Evolutionary conservation across 345 rosid species (phyloP).

Genomic region (Arabis hirsuta): DNA sequence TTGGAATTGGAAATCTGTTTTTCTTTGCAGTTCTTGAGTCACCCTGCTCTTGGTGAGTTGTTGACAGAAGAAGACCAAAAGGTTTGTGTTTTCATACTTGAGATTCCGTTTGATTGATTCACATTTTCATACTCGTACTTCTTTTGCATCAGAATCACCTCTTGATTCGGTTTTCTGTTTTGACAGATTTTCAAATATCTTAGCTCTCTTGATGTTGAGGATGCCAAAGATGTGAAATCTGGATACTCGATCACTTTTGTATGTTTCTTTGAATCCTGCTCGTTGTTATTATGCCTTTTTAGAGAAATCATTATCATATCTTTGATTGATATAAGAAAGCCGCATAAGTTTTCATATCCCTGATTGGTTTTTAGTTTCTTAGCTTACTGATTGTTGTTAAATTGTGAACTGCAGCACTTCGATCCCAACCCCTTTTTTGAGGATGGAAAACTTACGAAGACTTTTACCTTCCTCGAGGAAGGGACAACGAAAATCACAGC

Average conservation of each 20-base stretch:
- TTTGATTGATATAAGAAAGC: constrained; percentile 19
- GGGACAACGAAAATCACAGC: constrained; percentile 74
- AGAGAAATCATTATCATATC: no score
- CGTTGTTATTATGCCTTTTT: background rate
- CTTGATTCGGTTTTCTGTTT: background rate
- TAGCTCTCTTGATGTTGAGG: constrained; percentile 84
- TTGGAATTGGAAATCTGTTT: background rate
- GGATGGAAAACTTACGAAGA: constrained; percentile 77
- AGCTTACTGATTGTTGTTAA: constrained; percentile 3
- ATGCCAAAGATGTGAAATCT: constrained; percentile 88
- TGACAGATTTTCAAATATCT: constrained; percentile 76
- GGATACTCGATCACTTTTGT: constrained; percentile 92
- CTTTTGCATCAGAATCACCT: background rate
- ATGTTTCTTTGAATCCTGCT: constrained; percentile 42
- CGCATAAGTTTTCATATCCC: background rate
- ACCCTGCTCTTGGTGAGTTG: constrained; percentile 80
- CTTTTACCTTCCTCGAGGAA: constrained; percentile 81
- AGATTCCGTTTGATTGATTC: background rate
- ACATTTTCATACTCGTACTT: background rate
- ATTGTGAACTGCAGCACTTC: constrained; percentile 59
- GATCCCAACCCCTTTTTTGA: constrained; percentile 80
- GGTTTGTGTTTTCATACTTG: constrained; percentile 50
- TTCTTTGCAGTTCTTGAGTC: constrained; percentile 75
- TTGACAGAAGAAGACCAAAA: constrained; percentile 90
- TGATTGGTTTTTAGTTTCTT: background rate